Base-by-base conservation (phyloP, 2,329 filamentous ascomycete genomes). In the Tolypocladium capitatum region DNA sequence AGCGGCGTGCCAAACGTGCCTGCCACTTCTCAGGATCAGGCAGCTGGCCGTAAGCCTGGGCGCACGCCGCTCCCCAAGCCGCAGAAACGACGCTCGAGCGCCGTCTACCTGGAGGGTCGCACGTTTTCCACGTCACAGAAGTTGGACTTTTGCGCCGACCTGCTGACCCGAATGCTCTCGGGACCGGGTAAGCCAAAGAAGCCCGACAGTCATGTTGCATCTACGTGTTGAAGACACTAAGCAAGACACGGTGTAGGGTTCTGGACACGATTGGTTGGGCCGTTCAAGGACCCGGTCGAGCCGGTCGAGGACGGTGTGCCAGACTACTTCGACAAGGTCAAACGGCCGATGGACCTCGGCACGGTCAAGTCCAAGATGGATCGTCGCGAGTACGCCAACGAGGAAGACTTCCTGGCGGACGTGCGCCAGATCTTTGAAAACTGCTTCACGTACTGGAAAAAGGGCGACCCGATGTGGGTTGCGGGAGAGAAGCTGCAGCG, bases 211-310 rank as follows among this genome's bases (percentile, higher is more conserved):
- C n/a, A n/a, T n/a, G n/a, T 11, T 6, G 2, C 38, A 9, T n/a
- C 9, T 3, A 18, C 6, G 24, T 46, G 14, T 1, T 6, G 28
- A 2, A 43, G 6, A 16, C n/a, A n/a, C n/a, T n/a, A n/a, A n/a
- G n/a, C 43, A 9, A 45, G 14, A 16, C 27, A 24, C 4, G 18
- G 16, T 2, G 24, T 46, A 80, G 78, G 79, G 7, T 82, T 79
- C 59, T 83, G 79, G 79, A 82, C 79, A 0, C 74, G 78, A n/a
- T 68, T 81, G 0, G 78, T 82, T 3, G 76, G 76, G 0, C 76
- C 77, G 0, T 82, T 83, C 61, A 73, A 72, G 41, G 72, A 81
- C 24, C 73, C 78, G 0, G 78, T 82, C 7, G 71, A 78, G 49
- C 78, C 78, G 0, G 57, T 63, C 3, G 66, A 69, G 34, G 76